These are phyloP conservation scores for Iris pallida DNA, from an alignment of 116 monocot genomes.

Conservation along the genomic window DNA sequence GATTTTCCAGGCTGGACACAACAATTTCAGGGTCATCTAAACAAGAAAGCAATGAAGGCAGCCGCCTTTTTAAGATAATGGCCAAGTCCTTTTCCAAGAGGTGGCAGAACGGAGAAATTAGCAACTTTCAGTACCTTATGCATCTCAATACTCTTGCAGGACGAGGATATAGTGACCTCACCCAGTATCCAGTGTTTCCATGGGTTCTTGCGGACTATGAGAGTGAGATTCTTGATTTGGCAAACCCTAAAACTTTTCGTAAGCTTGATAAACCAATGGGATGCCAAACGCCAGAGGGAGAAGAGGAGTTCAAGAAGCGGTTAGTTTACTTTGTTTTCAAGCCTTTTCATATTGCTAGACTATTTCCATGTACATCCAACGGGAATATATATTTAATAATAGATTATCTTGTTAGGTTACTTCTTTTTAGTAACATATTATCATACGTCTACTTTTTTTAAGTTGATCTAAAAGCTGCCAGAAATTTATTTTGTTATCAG, in stretches of 20 bases:
- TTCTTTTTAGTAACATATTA: too few relatives aligned
- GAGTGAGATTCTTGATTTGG: constrained; percentile 65
- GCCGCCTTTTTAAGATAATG: constrained; percentile 81
- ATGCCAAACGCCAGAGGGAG: constrained; percentile 92
- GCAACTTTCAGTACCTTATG: constrained; percentile 98
- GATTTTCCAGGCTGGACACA: constrained; percentile 72
- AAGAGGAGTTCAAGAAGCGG: constrained; percentile 96
- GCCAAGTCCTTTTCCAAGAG: constrained; percentile 98
- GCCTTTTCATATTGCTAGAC: neutral
- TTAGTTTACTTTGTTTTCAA: constrained; percentile 14
- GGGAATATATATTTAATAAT: neutral
- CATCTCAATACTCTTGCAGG: constrained; percentile 97
- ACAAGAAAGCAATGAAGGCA: constrained; percentile 85
- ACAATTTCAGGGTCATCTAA: constrained; percentile 92
- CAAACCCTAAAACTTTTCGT: constrained; percentile 58
- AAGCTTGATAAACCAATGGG: constrained; percentile 99
- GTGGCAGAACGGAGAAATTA: constrained; percentile 99
- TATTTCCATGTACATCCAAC: neutral
- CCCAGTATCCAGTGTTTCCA: constrained; percentile 95
- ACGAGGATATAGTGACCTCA: constrained; percentile 95
- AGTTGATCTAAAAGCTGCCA: too few relatives aligned
- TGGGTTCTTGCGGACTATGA: constrained; percentile 97
- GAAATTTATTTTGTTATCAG: too few relatives aligned
- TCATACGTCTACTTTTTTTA: too few relatives aligned
- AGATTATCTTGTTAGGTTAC: too few relatives aligned